Base-by-base conservation (phyloP, 371 early-diverging fungal species). In the Mucor piriformis region DNA sequence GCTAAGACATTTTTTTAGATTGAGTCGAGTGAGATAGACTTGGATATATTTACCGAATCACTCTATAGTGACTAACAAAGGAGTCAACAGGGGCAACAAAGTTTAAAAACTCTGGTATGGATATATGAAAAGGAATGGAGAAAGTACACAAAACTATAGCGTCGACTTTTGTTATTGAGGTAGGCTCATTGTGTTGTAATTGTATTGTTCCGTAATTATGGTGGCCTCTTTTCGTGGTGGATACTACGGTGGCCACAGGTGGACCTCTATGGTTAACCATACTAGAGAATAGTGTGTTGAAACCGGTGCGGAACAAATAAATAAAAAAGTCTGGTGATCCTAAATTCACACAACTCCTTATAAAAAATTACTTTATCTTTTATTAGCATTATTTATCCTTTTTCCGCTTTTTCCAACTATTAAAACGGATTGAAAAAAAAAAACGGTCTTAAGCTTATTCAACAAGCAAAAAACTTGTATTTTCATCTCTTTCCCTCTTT, bases 51-150 rank as follows among this genome's bases (percentile, higher is more conserved):
- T 77, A 85, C 83, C 88, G 71, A 25, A 94, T 70, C 40, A 91
- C 81, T 34, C 92, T 83, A 50, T 89, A 76, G 61, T 92, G 90
- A 11, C 82, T 77, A 10, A 91, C 84, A 27, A 74, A 66, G 3
- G 77, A 58, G 13, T 79, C 81, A 5, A 79, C 78, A 23, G 89
- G 83, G 0, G 88, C 91, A 7, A 93, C 83, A 73, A 94, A 94
- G 11, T 81, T 79, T 23, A 96, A 65, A 63, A 96, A 90, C 66
- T 95, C 97, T 5, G 90, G 85, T 12, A 95, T 83, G 1, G 92
- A 86, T 79, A 93, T 85, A 74, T 90, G 90, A 3, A 86, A 75
- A 0, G 97, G 97, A 2, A 95, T 92, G 16, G 88, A 90, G 11
- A 92, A 73, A 3, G 94, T 86, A 49, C 87, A 86, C 8, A 94